These are phyloP conservation scores for Santalum album DNA, from an alignment of 164 flowering plant species.

Conservation along the genomic window DNA sequence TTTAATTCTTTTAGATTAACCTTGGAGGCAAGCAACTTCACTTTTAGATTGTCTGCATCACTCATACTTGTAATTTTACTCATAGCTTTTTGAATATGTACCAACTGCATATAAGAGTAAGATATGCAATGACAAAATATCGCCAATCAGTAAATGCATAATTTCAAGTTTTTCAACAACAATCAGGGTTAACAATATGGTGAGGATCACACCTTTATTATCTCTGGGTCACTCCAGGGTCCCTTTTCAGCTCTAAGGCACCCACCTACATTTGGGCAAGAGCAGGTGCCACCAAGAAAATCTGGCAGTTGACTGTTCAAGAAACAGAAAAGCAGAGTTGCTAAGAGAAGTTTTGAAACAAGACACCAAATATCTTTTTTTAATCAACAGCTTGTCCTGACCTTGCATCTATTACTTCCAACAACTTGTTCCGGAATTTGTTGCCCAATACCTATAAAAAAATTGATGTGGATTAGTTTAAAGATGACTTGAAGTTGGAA, in stretches of 20 bases:
- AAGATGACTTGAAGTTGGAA: not conserved
- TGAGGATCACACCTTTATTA: conserved; percentile 53
- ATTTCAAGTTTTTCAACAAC: too few relatives aligned
- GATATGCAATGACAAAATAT: conserved; percentile 1
- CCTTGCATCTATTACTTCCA: conserved; percentile 77
- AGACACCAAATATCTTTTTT: too few relatives aligned
- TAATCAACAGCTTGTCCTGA: conserved; percentile 11
- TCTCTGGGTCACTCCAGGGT: conserved; percentile 84
- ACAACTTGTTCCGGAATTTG: conserved; percentile 52
- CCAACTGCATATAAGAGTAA: conserved; percentile 30
- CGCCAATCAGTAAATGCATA: not conserved
- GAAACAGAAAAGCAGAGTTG: conserved; percentile 1
- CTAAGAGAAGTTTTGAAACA: conserved; percentile 5
- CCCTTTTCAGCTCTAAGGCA: conserved; percentile 78
- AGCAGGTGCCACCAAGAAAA: conserved; percentile 81
- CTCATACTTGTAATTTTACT: conserved; percentile 14
- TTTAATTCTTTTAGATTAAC: conserved; percentile 15
- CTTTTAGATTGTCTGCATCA: conserved; percentile 36
- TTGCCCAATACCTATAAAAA: conserved; percentile 64
- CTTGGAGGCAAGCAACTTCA: conserved; percentile 32
- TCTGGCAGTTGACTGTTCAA: conserved; percentile 77
- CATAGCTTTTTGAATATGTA: conserved; percentile 29
- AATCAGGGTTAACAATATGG: not conserved
- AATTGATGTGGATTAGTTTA: conserved; percentile 1
- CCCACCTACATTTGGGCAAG: conserved; percentile 70